Evolutionary conservation across 2,329 filamentous ascomycete genomes (phyloP), one percentile per base, ranked within the genome.

Genomic region (Pestalotiopsis sp.): DNA sequence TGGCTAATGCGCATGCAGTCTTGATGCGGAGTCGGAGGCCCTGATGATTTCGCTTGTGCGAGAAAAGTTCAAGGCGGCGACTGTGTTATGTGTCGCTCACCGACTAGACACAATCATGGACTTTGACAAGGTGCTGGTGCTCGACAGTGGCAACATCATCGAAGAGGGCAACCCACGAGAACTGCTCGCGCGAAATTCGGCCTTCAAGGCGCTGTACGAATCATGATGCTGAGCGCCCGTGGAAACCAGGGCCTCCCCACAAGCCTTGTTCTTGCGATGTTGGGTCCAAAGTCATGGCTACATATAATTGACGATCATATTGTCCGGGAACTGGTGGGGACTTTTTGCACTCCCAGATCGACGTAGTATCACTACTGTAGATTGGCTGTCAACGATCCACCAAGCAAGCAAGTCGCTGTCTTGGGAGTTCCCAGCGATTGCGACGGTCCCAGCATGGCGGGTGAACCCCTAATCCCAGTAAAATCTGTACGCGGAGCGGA

Each of bases 101-200:
- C 73, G 75, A 12, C 60, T 79, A 2, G 70, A 77, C 14, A 83
- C 82, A 0, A 82, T 86, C 62, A 73, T 81, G 3, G 82, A 83
- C 70, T 86, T 83, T 73, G 86, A 88, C 72, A 77, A 76, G 27
- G 82, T 89, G 36, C 80, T 84, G 1, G 83, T 88, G 7, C 81
- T 88, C 79, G 83, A 87, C 31, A 76, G 78, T 9, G 87, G 86
- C 3, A 73, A 73, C 62, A 75, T 88, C 11, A 80, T 84, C 1
- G 86, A 88, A 73, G 73, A 66, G 13, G 70, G 75, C 60, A 23
- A 62, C 20, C 70, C 74, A 27, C n/a, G 62, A 31, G 49, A 57
- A 4, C 66, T 73, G 23, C 38, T 72, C 57, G 25, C 25, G 17
- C 31, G 58, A 25, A 45, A 36, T 25, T 60, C 62, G 9, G 52